Base-by-base conservation (phyloP, 208 protist species). In the Leishmania gerbilli region DNA sequence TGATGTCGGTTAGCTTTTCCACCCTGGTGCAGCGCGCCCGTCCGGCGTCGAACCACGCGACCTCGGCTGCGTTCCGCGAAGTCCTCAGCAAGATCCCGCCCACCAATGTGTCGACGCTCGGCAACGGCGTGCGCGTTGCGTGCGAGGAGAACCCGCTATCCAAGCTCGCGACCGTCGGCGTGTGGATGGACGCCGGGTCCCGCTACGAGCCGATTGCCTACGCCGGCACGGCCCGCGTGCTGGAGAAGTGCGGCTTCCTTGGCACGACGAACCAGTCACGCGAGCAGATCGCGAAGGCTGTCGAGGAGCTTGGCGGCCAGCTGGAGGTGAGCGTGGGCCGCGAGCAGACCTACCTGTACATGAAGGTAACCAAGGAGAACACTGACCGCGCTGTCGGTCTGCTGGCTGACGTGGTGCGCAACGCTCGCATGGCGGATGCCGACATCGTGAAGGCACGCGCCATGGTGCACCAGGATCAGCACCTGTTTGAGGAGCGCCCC, bases 221-320 rank as follows among this genome's bases (percentile, higher is more conserved):
- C 91, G 99, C 99, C 81, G 99, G 99, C 64, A 95, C 96, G 24
- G 98, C 99, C 60, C 99, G 99, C 82, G 99, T 99, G 82, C 92
- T 99, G 37, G 98, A 99, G 89, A 99, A 99, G 91, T 99, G 99
- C 90, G 92, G 95, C 75, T 99, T 99, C 89, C 99, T 99, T 79
- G 98, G 97, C 49, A 99, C 99, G 40, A 79, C 87, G 11, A 96
- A 92, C 64, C 95, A 98, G 81, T 91, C 89, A 27, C 87, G 90
- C 74, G 75, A 90, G 45, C 92, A 98, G 79, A 93, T 99, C 53
- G 94, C 99, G 83, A 79, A 86, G 69, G 97, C 98, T 65, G 86
- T 99, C 17, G 99, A 99, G 86, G 97, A 99, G 76, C 98, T 99
- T 77, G 99, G 99, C 60, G 98, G 94, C 58, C 96, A 97, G 78